Conservation (phyloP, 2,329 filamentous ascomycete genomes). For the Arachnomyces sp. region DNA sequence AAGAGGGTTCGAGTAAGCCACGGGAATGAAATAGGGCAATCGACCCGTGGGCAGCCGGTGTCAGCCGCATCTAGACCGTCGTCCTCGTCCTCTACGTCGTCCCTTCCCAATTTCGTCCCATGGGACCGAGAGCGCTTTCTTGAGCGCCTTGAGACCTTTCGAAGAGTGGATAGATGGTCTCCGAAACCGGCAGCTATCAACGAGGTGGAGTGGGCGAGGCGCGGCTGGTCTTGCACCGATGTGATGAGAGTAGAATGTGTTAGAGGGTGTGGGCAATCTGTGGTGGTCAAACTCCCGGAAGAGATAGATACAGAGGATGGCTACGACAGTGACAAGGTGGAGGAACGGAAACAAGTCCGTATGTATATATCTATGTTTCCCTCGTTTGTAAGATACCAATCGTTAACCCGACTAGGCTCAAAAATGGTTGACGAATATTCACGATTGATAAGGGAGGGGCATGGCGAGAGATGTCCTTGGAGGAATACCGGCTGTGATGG, state of each 20-base stretch:
- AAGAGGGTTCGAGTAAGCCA: slow-evolving; percentile 13
- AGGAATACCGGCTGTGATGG: slow-evolving; percentile 77
- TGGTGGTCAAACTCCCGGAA: slow-evolving; percentile 68
- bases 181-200: slow-evolving; percentile 78
- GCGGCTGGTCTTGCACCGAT: slow-evolving; percentile 80
- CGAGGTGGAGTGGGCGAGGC: slow-evolving; percentile 90
- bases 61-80: slow-evolving; percentile 18
- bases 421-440: slow-evolving; percentile 69
- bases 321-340: slow-evolving; percentile 33
- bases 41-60: slow-evolving; percentile 3
- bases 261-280: slow-evolving; percentile 71
- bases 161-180: slow-evolving; percentile 87
- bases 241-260: slow-evolving; percentile 75
- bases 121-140: slow-evolving; percentile 78
- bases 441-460: slow-evolving; percentile 63
- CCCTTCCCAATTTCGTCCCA: slow-evolving; percentile 67
- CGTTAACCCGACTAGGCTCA: slow-evolving; percentile 36
- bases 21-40: slow-evolving; percentile 4
- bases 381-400: slow-evolving; percentile 1
- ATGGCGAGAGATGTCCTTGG: slow-evolving; percentile 80
- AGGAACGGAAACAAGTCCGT: slow-evolving; percentile 37
- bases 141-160: slow-evolving; percentile 73
- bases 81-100: slow-evolving; percentile 25
- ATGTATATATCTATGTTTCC: slow-evolving; percentile 15
- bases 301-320: slow-evolving; percentile 49